Conservation (phyloP, 2,329 filamentous ascomycete genomes). For the Apiospora sp. region DNA sequence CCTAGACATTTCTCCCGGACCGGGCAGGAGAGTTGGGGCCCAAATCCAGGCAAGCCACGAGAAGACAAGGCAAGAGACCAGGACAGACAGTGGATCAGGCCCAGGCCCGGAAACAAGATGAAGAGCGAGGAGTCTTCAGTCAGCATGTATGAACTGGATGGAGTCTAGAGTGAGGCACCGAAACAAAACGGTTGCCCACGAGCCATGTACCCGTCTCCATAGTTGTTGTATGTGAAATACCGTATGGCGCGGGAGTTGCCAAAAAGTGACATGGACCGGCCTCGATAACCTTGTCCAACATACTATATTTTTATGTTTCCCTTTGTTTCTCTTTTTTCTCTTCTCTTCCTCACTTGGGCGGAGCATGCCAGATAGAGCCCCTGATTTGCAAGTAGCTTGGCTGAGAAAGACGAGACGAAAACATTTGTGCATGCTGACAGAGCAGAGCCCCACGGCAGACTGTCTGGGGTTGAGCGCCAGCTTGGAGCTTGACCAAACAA, state of each 20-base stretch:
- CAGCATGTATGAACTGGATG: not conserved
- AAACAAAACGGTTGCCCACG: not conserved
- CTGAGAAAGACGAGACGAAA: not conserved
- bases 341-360: not conserved
- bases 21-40: not conserved
- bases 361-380: slow-evolving; percentile 21
- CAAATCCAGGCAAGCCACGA: not conserved
- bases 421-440: slow-evolving; percentile 6
- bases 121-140: not conserved
- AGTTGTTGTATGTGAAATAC: not conserved
- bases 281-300: not conserved
- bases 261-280: slow-evolving; percentile 11
- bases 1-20: not conserved
- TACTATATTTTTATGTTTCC: not conserved
- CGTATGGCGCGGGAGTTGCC: slow-evolving; percentile 1
- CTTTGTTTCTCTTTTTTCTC: not conserved
- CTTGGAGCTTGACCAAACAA: not conserved
- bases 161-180: not conserved
- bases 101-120: slow-evolving; percentile 3
- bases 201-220: not conserved
- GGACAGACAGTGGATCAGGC: not conserved
- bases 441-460: not conserved
- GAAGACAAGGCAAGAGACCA: not conserved
- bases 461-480: not conserved
- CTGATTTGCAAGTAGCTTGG: slow-evolving; percentile 20